Percentiles rank a stretch among this genome's conserved stretches.
Conservation (phyloP, 208 protist species). For the Trypanosoma mega region DNA sequence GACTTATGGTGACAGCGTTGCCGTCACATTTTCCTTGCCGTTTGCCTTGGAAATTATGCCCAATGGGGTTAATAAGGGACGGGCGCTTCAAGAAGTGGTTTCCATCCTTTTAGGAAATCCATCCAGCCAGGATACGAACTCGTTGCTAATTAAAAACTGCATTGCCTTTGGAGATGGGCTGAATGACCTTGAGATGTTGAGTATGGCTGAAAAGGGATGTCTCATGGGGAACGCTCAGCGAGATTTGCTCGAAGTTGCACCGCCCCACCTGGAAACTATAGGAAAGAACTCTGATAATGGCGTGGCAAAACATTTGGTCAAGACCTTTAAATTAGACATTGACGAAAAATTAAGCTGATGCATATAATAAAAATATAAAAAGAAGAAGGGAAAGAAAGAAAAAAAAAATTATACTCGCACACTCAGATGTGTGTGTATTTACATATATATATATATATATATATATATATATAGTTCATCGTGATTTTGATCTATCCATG, state of each 20-base stretch:
- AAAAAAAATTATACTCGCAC: too few relatives aligned
- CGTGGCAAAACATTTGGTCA: constrained; percentile 33
- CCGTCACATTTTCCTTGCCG: constrained; percentile 28
- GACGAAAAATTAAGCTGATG: too few relatives aligned
- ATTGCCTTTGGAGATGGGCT: constrained; percentile 53
- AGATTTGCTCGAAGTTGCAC: constrained; percentile 18
- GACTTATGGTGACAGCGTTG: constrained; percentile 8
- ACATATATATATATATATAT: too few relatives aligned
- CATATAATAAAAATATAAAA: too few relatives aligned
- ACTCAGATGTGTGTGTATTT: too few relatives aligned
- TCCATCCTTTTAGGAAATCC: constrained; percentile 14
- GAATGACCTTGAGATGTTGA: constrained; percentile 49
- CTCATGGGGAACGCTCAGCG: constrained; percentile 39
- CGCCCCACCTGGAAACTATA: constrained; percentile 28
- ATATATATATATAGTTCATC: too few relatives aligned
- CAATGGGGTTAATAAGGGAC: constrained; percentile 44
- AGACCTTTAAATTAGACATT: constrained; percentile 21
- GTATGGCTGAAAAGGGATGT: constrained; percentile 30
- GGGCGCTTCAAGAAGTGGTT: constrained; percentile 24
- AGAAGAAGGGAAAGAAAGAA: too few relatives aligned
- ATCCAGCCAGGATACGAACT: not conserved
- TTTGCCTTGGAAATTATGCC: constrained; percentile 49
- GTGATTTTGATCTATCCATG: too few relatives aligned
- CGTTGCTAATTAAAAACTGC: constrained; percentile 23
- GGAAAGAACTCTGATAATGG: constrained; percentile 36